Evolutionary conservation across 441 rosid species (phyloP), one percentile per base, ranked within the genome.

Genomic region (Arabidopsis lyrata): DNA sequence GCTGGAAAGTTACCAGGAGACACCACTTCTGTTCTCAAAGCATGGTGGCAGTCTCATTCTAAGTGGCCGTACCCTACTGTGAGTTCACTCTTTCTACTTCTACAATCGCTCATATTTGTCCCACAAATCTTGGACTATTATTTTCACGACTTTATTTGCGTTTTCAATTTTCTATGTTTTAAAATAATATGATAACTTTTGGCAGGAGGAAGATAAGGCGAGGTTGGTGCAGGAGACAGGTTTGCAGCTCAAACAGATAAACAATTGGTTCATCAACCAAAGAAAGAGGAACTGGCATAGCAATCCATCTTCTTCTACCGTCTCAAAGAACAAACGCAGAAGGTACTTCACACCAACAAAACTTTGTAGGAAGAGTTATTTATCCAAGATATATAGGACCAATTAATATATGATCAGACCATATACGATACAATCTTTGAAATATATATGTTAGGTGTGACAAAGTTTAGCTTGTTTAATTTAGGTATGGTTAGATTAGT

Each of bases 1-100:
- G 99, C 99, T 2, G 99, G 99, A 47, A 93, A 96, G 55, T 86
- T 96, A 71, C 98, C 99, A 11, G 97, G 98, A 31, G 99, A 91
- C 79, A 96, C 98, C 34, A 96, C 98, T 15, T 90, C 98, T 27
- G 96, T 90, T 66, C 77, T 96, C 11, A 96, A 93, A 84, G 42
- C 90, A n/a, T 93, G 99, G 99, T 96, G 99, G 99, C 99, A 90
- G 75, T 72, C 97, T 31, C 99, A 96, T 83, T 78, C 96, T 14
- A 93, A 96, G 82, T 95, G 98, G 99, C 98, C 98, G 31, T 91
- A 95, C 69, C 99, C 99, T 44, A 95, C 98, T 6, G 99, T 95
- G 78, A 83, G 92, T 66, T 50, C 72, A 16, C 60, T 45, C 67
- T 56, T 32, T 16, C 22, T 18, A 10, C 44, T 11, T 45, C 7